Evolutionary conservation across 257 asterid genomes (phyloP).

Genomic region (Plantago ovata): DNA sequence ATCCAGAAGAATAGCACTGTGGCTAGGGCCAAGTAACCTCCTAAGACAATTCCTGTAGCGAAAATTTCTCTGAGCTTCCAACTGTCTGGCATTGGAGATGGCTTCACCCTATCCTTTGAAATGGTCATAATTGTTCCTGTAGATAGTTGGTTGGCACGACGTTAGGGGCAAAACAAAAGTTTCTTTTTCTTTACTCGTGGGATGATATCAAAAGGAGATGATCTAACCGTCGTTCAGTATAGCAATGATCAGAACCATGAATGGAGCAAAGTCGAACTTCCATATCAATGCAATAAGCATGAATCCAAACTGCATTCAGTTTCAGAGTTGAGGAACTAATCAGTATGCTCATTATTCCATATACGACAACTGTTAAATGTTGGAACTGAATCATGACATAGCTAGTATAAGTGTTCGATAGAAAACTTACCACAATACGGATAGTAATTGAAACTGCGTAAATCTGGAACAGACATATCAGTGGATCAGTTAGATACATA

Average conservation of each 20-base stretch:
- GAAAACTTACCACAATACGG: constrained; percentile 80
- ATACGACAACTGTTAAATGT: not conserved
- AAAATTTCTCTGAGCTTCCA: constrained; percentile 90
- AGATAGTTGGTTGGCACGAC: not conserved
- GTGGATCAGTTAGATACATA: constrained; percentile 12
- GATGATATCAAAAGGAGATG: not conserved
- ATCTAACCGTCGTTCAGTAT: constrained; percentile 84
- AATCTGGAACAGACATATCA: constrained; percentile 42
- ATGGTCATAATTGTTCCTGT: constrained; percentile 95
- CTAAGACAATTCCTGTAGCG: constrained; percentile 80
- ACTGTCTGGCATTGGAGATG: constrained; percentile 96
- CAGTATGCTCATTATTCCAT: not conserved
- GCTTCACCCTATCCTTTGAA: constrained; percentile 94
- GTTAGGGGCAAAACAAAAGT: not conserved
- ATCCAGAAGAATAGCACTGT: constrained; percentile 85
- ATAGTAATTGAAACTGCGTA: constrained; percentile 90
- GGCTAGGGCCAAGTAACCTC: constrained; percentile 79
- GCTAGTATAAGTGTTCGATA: not conserved
- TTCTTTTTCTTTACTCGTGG: too few species aligned
- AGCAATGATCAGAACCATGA: constrained; percentile 94
- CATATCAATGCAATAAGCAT: constrained; percentile 90
- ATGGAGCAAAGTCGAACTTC: constrained; percentile 87
- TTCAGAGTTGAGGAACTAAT: too few species aligned
- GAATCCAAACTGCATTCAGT: constrained; percentile 77
- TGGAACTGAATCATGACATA: not conserved